Evolutionary conservation across 2,329 filamentous ascomycete genomes (phyloP), one percentile per base, ranked within the genome.

Genomic region (Penicillium sp.): DNA sequence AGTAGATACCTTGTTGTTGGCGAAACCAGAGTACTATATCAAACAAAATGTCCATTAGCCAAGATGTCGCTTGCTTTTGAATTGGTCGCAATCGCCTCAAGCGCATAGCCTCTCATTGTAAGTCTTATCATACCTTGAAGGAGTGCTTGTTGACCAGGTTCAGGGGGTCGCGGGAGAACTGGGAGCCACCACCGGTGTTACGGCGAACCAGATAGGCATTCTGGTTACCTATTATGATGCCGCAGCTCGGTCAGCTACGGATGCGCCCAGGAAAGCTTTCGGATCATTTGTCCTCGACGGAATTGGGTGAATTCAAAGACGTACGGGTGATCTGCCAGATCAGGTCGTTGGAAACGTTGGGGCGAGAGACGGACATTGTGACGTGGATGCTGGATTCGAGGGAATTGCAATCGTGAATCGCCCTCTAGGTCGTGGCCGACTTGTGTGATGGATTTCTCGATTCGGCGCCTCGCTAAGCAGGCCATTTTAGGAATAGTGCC

Each of bases 321-420:
- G 75, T 84, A 96, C 90, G 88, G 81, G 85, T 84, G 74, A 94
- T 78, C 82, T 91, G 86, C 91, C 91, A 97, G 80, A 95, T 78
- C 66, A 96, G 81, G 77, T 96, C 90, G 70, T 84, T 76, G 73
- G 90, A 94, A 70, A 95, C 80, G 79, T 90, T 88, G 66, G 83
- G 74, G 73, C 82, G 79, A 68, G 72, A 64, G 66, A 66, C 61
- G 58, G 70, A 63, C 70, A 73, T 73, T 60, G 49, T 71, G 59
- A 61, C 46, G 53, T 48, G 55, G n/a, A 42, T 59, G 40, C 57
- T 55, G 55, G 50, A 57, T 53, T 56, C 56, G 55, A 46, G 53
- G 53, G 52, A 53, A 56, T 57, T 54, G 52, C 56, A 54, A 51
- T 56, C 53, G 54, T 59, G 56, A 56, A 51, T 60, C 46, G 43